phyloP scores from a whole-genome alignment of 2,329 filamentous ascomycete species.

The Colletotrichum sp. region DNA sequence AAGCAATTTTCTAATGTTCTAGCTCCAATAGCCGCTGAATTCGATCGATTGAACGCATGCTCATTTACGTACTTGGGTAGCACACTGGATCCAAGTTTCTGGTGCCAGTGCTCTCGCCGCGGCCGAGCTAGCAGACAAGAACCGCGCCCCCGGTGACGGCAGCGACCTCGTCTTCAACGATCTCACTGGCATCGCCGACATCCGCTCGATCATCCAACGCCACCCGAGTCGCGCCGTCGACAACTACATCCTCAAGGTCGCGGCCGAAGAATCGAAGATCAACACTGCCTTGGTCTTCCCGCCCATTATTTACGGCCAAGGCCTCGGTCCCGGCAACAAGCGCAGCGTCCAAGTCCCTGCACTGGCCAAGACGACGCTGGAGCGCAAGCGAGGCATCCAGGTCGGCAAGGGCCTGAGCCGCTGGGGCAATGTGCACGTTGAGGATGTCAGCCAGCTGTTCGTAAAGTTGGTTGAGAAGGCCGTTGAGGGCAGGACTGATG shows the following conservation, averaged over 20 bases:
- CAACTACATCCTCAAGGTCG: slow-evolving; percentile 38
- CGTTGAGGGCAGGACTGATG: slow-evolving; percentile 18
- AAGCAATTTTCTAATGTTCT: neutral
- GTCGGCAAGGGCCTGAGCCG: slow-evolving; percentile 36
- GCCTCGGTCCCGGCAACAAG: slow-evolving; percentile 40
- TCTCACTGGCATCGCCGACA: slow-evolving; percentile 28
- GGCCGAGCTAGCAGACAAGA: slow-evolving; percentile 34
- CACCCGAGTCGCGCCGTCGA: slow-evolving; percentile 37
- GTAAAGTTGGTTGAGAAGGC: slow-evolving; percentile 34
- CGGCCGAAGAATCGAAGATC: slow-evolving; percentile 26
- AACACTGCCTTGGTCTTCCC: slow-evolving; percentile 40
- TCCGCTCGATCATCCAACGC: slow-evolving; percentile 29
- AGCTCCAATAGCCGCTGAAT: neutral
- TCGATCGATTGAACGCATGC: neutral
- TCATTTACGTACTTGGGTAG: neutral
- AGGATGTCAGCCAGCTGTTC: slow-evolving; percentile 36
- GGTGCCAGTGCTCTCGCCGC: slow-evolving; percentile 39
- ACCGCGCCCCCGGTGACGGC: slow-evolving; percentile 33
- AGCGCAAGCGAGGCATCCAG: slow-evolving; percentile 34
- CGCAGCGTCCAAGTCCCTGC: slow-evolving; percentile 46
- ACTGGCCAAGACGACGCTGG: slow-evolving; percentile 36
- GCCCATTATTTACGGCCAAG: slow-evolving; percentile 44
- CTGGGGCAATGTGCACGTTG: slow-evolving; percentile 42
- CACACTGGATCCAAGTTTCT: slow-evolving; percentile 39
- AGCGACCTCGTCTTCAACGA: slow-evolving; percentile 39